Percentiles rank a stretch among this genome's conserved stretches.
Evolutionary conservation across 1,284 basidiomycete genomes (phyloP).

Genomic region (Irpex sp.): DNA sequence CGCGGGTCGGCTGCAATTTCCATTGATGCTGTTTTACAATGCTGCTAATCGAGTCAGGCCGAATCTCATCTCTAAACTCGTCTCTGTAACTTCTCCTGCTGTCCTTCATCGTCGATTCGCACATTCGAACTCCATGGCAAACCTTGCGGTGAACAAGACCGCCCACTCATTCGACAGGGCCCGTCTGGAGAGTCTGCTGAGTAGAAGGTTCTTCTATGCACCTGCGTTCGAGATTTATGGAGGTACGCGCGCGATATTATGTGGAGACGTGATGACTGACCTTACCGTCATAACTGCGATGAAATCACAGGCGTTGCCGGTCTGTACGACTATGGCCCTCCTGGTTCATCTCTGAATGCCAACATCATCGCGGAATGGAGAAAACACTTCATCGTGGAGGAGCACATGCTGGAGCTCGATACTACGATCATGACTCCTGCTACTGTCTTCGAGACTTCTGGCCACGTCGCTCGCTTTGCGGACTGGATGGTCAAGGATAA

Average conservation of each 20-base stretch:
- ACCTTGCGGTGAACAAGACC: constrained; percentile 66
- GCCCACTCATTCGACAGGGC: constrained; percentile 89
- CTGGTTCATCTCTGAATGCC: constrained; percentile 92
- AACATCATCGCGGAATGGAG: constrained; percentile 98
- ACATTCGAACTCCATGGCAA: constrained; percentile 16
- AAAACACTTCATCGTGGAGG: constrained; percentile 97
- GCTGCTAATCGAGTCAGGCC: constrained; percentile 13
- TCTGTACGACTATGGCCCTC: constrained; percentile 94
- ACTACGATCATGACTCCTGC: constrained; percentile 97
- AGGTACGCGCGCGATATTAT: constrained; percentile 47
- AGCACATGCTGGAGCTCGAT: constrained; percentile 98
- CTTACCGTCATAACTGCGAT: neutral
- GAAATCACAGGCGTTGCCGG: constrained; percentile 78
- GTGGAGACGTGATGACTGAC: neutral
- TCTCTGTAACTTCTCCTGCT: constrained; percentile 2
- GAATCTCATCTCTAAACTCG: constrained; percentile 6
- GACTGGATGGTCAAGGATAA: constrained; percentile 99
- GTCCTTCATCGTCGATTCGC: constrained; percentile 1
- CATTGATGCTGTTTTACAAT: constrained; percentile 14
- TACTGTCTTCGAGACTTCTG: constrained; percentile 95
- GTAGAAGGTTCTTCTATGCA: constrained; percentile 95
- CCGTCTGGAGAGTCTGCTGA: constrained; percentile 84
- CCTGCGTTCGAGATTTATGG: constrained; percentile 99
- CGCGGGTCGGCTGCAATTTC: neutral
- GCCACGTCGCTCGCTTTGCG: constrained; percentile 97